Conservation (phyloP, 225 moss, liverwort and hornwort species). For the Bryoerythrophyllum caledonicum region DNA sequence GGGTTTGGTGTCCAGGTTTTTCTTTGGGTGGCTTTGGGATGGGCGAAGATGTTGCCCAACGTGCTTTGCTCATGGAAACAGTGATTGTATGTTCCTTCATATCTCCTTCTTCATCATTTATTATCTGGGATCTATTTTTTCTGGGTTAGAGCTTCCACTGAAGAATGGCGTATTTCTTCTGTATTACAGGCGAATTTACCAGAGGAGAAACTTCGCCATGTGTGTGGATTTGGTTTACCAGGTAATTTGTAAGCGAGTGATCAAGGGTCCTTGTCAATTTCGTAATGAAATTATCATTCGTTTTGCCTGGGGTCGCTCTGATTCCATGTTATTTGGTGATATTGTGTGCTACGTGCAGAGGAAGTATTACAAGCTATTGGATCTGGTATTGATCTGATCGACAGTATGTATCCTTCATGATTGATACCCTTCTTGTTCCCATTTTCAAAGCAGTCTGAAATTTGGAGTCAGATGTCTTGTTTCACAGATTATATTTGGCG, state of each 20-base stretch:
- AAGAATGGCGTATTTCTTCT: background rate
- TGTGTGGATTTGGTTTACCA: slow-evolving; percentile 76
- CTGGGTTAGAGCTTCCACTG: background rate
- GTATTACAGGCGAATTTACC: slow-evolving; percentile 53
- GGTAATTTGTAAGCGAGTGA: slow-evolving; percentile 30
- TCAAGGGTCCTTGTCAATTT: background rate
- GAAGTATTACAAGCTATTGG: slow-evolving; percentile 71
- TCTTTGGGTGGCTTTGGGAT: slow-evolving; percentile 77
- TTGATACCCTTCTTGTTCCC: background rate
- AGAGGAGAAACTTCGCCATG: slow-evolving; percentile 61
- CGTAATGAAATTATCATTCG: background rate
- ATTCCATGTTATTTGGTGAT: background rate
- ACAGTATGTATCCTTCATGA: slow-evolving; percentile 62
- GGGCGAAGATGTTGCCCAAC: slow-evolving; percentile 61
- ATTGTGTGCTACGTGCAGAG: slow-evolving; percentile 45
- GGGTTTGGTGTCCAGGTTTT: slow-evolving; percentile 55
- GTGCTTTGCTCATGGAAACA: slow-evolving; percentile 53
- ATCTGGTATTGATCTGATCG: slow-evolving; percentile 62
- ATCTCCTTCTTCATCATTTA: background rate
- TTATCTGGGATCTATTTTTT: background rate
- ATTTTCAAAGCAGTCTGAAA: background rate
- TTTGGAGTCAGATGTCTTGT: background rate
- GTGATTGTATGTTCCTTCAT: slow-evolving; percentile 47
- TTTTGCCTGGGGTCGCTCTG: background rate
- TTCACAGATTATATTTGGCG: background rate